Evolutionary conservation across 1,284 basidiomycete genomes (phyloP).

Genomic region (Cerioporus squamosus): DNA sequence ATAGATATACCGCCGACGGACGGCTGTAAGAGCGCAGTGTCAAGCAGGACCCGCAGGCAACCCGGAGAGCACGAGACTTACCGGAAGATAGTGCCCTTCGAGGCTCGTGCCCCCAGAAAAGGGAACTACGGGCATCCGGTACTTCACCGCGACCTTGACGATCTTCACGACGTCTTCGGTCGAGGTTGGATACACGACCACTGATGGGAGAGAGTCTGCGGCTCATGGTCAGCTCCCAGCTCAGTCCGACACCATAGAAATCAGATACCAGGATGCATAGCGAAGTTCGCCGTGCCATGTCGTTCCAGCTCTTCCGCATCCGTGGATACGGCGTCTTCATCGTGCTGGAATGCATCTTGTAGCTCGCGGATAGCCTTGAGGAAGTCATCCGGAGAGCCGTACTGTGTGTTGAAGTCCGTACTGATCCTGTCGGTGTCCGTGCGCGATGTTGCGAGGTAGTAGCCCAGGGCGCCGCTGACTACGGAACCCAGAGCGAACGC

Average conservation of each 20-base stretch:
- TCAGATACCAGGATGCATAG: slow-evolving; percentile 57
- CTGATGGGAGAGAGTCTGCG: slow-evolving; percentile 49
- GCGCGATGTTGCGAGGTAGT: slow-evolving; percentile 1
- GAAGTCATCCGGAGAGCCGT: slow-evolving; percentile 59
- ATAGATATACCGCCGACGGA: slow-evolving; percentile 44
- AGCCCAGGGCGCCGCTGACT: slow-evolving; percentile 11
- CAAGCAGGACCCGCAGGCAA: too few species aligned
- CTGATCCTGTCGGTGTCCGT: neutral
- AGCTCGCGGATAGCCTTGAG: slow-evolving; percentile 54
- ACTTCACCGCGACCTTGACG: slow-evolving; percentile 62
- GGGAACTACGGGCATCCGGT: slow-evolving; percentile 58
- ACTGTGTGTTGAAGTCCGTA: slow-evolving; percentile 31
- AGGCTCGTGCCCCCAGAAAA: slow-evolving; percentile 69
- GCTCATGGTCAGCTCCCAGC: neutral
- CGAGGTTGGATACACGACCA: slow-evolving; percentile 54
- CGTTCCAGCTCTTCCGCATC: slow-evolving; percentile 54
- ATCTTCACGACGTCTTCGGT: slow-evolving; percentile 69
- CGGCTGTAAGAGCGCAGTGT: slow-evolving; percentile 21
- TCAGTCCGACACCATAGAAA: neutral
- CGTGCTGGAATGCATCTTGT: slow-evolving; percentile 37
- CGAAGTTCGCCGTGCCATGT: slow-evolving; percentile 63
- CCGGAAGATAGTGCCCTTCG: slow-evolving; percentile 64
- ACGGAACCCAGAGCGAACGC: slow-evolving; percentile 10
- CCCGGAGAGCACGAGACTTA: slow-evolving; percentile 29
- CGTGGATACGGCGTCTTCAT: slow-evolving; percentile 50